These are phyloP conservation scores for Craterostigma plantagineum DNA, from an alignment of 257 asterid species.

Conservation along the genomic window DNA sequence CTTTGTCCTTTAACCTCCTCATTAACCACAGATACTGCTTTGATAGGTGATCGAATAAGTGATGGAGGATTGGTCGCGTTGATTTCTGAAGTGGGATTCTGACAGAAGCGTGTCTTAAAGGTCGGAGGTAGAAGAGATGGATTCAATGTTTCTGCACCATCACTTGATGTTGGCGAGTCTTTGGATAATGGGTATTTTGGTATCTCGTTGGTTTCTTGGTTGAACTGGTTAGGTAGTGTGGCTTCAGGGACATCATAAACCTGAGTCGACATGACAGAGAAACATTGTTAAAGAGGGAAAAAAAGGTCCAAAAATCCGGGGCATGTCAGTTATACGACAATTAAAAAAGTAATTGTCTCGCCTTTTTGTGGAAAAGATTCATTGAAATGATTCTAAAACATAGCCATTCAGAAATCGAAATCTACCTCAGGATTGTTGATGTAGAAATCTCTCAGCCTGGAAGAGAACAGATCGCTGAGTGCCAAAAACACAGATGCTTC, in stretches of 20 bases:
- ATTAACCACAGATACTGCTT: constrained; percentile 10
- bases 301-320: too few relatives aligned
- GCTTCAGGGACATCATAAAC: constrained; percentile 85
- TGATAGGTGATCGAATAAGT: too few relatives aligned
- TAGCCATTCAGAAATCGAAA: constrained; percentile 6
- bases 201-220: constrained; percentile 15
- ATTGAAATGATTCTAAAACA: constrained; percentile 1
- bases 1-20: constrained; percentile 14
- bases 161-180: constrained; percentile 16
- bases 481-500: constrained; percentile 46
- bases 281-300: too few relatives aligned
- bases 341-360: too few relatives aligned
- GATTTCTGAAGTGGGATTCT: too few relatives aligned
- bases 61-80: constrained; percentile 13
- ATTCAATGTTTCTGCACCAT: constrained; percentile 17
- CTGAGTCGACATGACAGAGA: constrained; percentile 12
- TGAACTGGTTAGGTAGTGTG: constrained; percentile 43
- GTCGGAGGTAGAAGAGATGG: constrained; percentile 43
- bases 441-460: constrained; percentile 35
- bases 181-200: constrained; percentile 14
- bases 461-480: constrained; percentile 45
- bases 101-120: constrained; percentile 19
- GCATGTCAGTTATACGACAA: neutral
- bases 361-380: constrained; percentile 3
- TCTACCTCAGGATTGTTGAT: constrained; percentile 42